These are phyloP conservation scores for Penicillium angulare DNA, from an alignment of 495 filamentous ascomycete species.

Conservation along the genomic window DNA sequence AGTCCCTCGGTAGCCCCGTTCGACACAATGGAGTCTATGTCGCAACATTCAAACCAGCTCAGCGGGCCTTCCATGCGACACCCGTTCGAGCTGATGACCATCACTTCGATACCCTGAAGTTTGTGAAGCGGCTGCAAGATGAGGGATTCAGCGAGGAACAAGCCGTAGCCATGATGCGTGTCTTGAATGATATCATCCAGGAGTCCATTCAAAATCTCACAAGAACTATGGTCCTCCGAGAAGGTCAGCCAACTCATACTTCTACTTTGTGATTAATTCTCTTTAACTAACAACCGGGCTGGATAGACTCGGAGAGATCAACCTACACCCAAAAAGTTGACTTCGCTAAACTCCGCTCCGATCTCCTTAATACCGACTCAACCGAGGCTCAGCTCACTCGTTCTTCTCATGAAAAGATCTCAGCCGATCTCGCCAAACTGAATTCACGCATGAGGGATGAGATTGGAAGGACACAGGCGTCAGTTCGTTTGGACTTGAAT, in stretches of 20 bases:
- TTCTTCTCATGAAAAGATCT: slow-evolving; percentile 85
- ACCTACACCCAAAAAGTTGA: slow-evolving; percentile 99
- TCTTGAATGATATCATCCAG: slow-evolving; percentile 94
- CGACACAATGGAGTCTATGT: slow-evolving; percentile 51
- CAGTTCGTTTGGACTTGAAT: slow-evolving; percentile 88
- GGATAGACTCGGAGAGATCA: slow-evolving; percentile 55
- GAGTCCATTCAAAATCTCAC: slow-evolving; percentile 98
- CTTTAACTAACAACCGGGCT: neutral
- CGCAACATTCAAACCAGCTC: slow-evolving; percentile 40
- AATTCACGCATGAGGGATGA: slow-evolving; percentile 87
- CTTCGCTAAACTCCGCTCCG: slow-evolving; percentile 96
- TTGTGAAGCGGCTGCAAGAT: slow-evolving; percentile 82
- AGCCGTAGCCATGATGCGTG: slow-evolving; percentile 93
- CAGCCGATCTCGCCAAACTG: slow-evolving; percentile 91
- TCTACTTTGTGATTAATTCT: neutral
- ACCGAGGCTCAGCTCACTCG: slow-evolving; percentile 86
- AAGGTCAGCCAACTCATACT: slow-evolving; percentile 49
- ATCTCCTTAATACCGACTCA: slow-evolving; percentile 86
- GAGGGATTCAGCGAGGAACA: slow-evolving; percentile 98
- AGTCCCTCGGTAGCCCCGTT: slow-evolving; percentile 30
- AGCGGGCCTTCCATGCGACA: slow-evolving; percentile 67
- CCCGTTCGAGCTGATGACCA: slow-evolving; percentile 66
- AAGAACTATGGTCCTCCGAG: slow-evolving; percentile 96
- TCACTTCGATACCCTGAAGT: slow-evolving; percentile 98
- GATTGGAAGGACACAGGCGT: slow-evolving; percentile 88